These are phyloP conservation scores for Entomortierella beljakovae DNA, from an alignment of 192 early-diverging fungal genomes.

Conservation along the genomic window DNA sequence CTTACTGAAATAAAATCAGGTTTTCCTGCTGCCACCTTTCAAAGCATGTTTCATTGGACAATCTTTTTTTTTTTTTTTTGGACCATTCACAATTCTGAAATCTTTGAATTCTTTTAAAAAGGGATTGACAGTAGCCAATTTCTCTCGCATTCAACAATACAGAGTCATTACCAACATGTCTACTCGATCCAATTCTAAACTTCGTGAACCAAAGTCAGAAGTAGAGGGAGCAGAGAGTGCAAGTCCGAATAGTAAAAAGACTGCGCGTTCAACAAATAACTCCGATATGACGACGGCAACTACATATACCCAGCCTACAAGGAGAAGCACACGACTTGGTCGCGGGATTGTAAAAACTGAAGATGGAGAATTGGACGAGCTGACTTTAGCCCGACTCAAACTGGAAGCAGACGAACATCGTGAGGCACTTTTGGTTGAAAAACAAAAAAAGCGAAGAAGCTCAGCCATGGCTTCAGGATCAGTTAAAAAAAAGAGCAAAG, in stretches of 20 bases:
- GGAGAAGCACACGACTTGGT: not conserved
- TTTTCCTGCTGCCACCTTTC: no score
- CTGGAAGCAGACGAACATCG: constrained; percentile 37
- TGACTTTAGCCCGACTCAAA: constrained; percentile 25
- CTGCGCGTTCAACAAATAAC: not conserved
- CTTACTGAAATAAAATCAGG: no score
- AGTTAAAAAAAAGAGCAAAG: not conserved
- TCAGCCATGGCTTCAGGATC: not conserved
- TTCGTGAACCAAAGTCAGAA: constrained; percentile 11
- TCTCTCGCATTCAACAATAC: not conserved
- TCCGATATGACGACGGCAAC: not conserved
- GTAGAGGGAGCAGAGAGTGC: not conserved
- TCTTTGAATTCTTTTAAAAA: no score
- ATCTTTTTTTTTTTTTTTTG: not conserved
- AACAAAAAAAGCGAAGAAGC: constrained; percentile 1
- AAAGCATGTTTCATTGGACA: not conserved
- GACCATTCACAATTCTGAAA: no score
- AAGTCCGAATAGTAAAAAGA: not conserved
- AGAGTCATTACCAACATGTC: constrained; percentile 13
- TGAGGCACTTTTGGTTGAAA: constrained; percentile 16
- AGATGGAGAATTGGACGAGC: constrained; percentile 33
- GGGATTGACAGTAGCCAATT: no score
- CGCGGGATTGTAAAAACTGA: constrained; percentile 39
- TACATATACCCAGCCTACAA: not conserved
- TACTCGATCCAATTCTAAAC: constrained; percentile 31